Percentiles rank a stretch among this genome's conserved stretches.
phyloP scores from a whole-genome alignment of 345 rosid genomes.

The Gossypium rotundifolium region DNA sequence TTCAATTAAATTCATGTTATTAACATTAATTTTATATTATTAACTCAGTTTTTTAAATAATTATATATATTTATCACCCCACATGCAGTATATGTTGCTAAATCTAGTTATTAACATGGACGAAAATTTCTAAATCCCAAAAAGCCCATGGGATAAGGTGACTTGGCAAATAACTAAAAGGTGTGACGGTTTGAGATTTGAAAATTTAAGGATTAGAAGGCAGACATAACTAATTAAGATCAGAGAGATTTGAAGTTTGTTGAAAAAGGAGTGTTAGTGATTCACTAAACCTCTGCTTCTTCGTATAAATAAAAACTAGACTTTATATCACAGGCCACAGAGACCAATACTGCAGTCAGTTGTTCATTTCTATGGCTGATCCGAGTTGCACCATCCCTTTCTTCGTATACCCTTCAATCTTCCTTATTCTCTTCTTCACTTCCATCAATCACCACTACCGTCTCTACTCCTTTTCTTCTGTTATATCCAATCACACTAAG shows the following conservation, averaged over 20 bases:
- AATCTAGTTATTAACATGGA: not conserved
- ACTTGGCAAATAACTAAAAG: not conserved
- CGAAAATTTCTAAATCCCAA: not conserved
- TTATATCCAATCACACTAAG: not conserved
- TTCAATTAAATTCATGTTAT: too few relatives aligned
- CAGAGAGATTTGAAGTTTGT: not conserved
- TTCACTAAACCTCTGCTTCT: slow-evolving; percentile 4
- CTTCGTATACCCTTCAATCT: slow-evolving; percentile 35
- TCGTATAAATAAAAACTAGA: too few relatives aligned
- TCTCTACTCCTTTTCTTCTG: slow-evolving; percentile 18
- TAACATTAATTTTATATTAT: too few relatives aligned
- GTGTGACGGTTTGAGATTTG: not conserved
- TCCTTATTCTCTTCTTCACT: slow-evolving; percentile 40
- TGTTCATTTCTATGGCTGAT: slow-evolving; percentile 33
- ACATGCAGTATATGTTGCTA: too few relatives aligned
- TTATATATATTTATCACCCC: too few relatives aligned
- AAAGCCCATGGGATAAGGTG: not conserved
- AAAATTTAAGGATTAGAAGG: not conserved
- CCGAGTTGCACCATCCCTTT: slow-evolving; percentile 33
- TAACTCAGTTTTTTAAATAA: too few relatives aligned
- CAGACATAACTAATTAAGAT: not conserved
- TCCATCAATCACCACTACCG: slow-evolving; percentile 30
- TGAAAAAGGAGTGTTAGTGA: not conserved
- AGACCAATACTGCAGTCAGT: not conserved
- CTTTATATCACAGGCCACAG: not conserved